These are phyloP conservation scores for Curvularia eragrostidis DNA, from an alignment of 2,329 filamentous ascomycete genomes.

Conservation along the genomic window DNA sequence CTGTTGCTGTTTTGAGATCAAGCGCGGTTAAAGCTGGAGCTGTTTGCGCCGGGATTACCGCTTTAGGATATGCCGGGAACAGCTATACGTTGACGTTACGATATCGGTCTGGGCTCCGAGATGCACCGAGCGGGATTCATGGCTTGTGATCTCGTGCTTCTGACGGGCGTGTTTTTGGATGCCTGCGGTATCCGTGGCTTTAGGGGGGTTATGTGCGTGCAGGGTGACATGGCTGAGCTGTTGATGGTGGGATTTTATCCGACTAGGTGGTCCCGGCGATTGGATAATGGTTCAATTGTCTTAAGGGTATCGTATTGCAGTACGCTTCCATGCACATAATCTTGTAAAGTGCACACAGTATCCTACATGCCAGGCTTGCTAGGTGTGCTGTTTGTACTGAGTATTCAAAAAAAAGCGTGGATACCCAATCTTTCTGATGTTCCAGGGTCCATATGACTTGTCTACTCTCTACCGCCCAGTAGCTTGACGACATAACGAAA, in stretches of 20 bases:
- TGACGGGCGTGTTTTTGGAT: background rate
- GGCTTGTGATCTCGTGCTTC: background rate
- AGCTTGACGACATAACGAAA: background rate
- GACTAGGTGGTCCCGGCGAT: background rate
- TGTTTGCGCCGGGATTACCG: conserved; percentile 32
- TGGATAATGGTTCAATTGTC: background rate
- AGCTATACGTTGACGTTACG: background rate
- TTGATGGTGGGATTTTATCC: background rate
- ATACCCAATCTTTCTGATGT: background rate
- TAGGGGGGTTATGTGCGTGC: too few species aligned
- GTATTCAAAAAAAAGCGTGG: too few species aligned
- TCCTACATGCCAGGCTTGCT: background rate
- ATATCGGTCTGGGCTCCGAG: conserved; percentile 26
- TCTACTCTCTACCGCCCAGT: background rate
- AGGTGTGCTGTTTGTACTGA: background rate
- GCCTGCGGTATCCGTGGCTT: conserved; percentile 7
- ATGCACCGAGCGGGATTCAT: background rate
- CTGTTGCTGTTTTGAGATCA: conserved; percentile 32
- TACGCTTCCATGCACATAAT: background rate
- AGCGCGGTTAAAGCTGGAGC: background rate
- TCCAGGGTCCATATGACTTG: background rate
- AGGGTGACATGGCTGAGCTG: too few species aligned
- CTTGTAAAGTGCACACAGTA: background rate
- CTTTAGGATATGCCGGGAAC: conserved; percentile 24
- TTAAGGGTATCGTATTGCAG: background rate